phyloP scores from a whole-genome alignment of 2,329 filamentous ascomycete genomes.

The Raffaelea arxii region DNA sequence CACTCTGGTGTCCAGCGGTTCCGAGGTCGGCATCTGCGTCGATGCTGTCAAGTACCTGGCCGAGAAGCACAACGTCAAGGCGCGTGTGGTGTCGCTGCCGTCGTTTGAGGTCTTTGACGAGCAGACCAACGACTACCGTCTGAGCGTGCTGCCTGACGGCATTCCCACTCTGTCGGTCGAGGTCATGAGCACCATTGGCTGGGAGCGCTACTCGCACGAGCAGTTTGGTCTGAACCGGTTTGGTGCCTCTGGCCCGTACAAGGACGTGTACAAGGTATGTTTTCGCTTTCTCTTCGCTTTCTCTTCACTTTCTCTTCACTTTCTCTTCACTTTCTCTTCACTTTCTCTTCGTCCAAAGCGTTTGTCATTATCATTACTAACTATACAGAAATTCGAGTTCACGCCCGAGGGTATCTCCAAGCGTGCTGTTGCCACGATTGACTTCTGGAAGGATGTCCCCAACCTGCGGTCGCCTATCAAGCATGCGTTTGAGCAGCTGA shows the following conservation, averaged over 20 bases:
- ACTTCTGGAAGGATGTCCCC: constrained; percentile 93
- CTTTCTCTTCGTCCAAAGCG: constrained; percentile 23
- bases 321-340: not conserved
- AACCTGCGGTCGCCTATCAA: constrained; percentile 93
- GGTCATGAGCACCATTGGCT: constrained; percentile 94
- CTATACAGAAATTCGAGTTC: constrained; percentile 89
- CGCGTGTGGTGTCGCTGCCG: constrained; percentile 89
- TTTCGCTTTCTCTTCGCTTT: not conserved
- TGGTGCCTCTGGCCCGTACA: constrained; percentile 93
- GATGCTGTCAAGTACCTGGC: constrained; percentile 87
- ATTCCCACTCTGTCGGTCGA: constrained; percentile 90
- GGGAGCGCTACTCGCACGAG: constrained; percentile 99
- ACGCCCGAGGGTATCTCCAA: constrained; percentile 94
- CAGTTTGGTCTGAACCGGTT: constrained; percentile 99
- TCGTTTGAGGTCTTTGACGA: constrained; percentile 96
- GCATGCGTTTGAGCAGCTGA: constrained; percentile 94
- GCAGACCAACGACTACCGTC: constrained; percentile 89
- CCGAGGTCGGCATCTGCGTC: constrained; percentile 87
- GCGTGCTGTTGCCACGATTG: constrained; percentile 81
- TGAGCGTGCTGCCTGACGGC: constrained; percentile 85
- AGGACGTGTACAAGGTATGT: constrained; percentile 87
- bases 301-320: not conserved
- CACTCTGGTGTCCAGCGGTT: constrained; percentile 90
- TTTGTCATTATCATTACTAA: not conserved
- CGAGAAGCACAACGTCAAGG: constrained; percentile 78